phyloP scores from a whole-genome alignment of 2,329 filamentous ascomycete species.

The Drechslerella stenobrocha region DNA sequence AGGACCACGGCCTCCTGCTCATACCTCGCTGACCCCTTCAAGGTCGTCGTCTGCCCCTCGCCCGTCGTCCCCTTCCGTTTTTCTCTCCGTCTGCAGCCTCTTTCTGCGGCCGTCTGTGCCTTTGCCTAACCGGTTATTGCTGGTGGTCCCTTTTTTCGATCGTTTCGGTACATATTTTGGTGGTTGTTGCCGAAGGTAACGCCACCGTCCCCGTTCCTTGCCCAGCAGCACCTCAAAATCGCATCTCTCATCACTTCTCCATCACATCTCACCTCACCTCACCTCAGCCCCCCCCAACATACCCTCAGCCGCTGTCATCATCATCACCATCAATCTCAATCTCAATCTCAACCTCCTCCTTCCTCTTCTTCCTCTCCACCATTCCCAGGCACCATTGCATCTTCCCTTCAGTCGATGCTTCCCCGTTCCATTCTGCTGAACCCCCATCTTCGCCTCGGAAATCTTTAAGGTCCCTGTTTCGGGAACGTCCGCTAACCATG shows the following conservation, averaged over 20 bases:
- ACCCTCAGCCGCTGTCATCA: constrained; percentile 8
- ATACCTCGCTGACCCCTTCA: neutral
- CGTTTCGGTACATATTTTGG: constrained; percentile 39
- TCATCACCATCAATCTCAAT: constrained; percentile 12
- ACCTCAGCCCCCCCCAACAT: constrained; percentile 6
- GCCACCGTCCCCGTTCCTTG: constrained; percentile 29
- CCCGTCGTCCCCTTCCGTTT: constrained; percentile 5
- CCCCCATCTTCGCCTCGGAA: constrained; percentile 15
- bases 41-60: neutral
- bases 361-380: constrained; percentile 10
- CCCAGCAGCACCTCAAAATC: neutral
- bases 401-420: neutral
- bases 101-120: constrained; percentile 5
- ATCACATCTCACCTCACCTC: neutral
- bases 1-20: neutral
- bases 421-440: neutral
- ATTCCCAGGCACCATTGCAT: neutral
- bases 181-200: constrained; percentile 38
- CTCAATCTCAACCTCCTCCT: constrained; percentile 2
- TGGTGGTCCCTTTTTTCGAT: constrained; percentile 12
- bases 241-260: constrained; percentile 1
- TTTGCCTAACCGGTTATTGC: constrained; percentile 22
- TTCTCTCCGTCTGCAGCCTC: constrained; percentile 16
- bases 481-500: constrained; percentile 42
- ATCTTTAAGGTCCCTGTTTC: constrained; percentile 24